Evolutionary conservation across 2,329 filamentous ascomycete genomes (phyloP).

Genomic region (Fusarium buxicola): DNA sequence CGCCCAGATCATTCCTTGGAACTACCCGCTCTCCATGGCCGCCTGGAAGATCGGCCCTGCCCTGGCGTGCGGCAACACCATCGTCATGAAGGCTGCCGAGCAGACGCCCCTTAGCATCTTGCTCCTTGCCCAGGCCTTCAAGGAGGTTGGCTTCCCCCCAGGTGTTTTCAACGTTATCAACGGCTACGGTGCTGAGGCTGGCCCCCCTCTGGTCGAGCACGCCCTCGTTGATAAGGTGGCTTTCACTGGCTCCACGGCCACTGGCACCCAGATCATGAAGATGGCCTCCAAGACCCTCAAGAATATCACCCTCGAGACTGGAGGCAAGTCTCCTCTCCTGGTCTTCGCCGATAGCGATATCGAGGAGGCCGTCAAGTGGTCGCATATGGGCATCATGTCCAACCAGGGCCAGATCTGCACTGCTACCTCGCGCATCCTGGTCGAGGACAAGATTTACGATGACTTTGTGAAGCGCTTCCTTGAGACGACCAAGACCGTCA

Average conservation of each 20-base stretch:
- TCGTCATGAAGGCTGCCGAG: conserved; percentile 79
- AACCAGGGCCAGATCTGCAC: conserved; percentile 74
- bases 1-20: conserved; percentile 88
- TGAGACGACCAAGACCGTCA: conserved; percentile 70
- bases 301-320: conserved; percentile 71
- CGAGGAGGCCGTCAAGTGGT: conserved; percentile 79
- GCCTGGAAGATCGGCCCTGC: conserved; percentile 84
- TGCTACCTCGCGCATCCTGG: conserved; percentile 82
- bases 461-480: conserved; percentile 83
- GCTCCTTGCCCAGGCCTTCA: conserved; percentile 70
- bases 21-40: conserved; percentile 82
- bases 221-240: conserved; percentile 79
- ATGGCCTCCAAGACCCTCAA: conserved; percentile 73
- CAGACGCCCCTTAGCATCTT: conserved; percentile 79
- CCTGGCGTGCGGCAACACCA: conserved; percentile 75
- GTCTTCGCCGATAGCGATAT: conserved; percentile 81
- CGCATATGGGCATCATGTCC: conserved; percentile 74
- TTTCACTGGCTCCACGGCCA: conserved; percentile 79
- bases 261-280: conserved; percentile 81
- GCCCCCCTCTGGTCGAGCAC: conserved; percentile 69
- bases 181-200: conserved; percentile 79
- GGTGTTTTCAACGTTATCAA: conserved; percentile 81
- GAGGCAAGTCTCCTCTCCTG: conserved; percentile 81
- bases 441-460: conserved; percentile 86
- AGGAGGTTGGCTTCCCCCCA: conserved; percentile 80